Percentiles rank a stretch among this genome's conserved stretches.
Conservation (phyloP, 345 rosid genomes). For the Erodium maritimum region DNA sequence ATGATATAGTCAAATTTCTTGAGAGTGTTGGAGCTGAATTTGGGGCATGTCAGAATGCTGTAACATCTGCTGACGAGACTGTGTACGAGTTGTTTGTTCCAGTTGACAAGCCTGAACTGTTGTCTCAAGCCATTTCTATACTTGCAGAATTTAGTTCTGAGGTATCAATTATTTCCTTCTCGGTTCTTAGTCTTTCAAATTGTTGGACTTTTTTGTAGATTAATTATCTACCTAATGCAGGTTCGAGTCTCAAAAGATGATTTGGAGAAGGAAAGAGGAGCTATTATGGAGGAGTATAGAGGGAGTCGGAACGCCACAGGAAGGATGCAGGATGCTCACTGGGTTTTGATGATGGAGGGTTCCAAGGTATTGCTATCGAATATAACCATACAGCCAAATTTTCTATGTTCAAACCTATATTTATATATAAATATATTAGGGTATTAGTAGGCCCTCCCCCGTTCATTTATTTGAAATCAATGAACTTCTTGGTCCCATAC, state of each 20-base stretch:
- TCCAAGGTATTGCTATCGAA: conserved; percentile 45
- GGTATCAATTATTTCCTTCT: conserved; percentile 25
- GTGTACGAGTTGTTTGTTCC: conserved; percentile 86
- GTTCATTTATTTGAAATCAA: no score
- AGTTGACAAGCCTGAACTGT: conserved; percentile 60
- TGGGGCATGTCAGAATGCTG: conserved; percentile 92
- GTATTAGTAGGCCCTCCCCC: no score
- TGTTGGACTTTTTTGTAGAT: neutral
- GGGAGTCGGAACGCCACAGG: conserved; percentile 75
- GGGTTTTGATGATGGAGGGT: conserved; percentile 84
- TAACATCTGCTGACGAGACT: conserved; percentile 83
- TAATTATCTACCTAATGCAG: conserved; percentile 21
- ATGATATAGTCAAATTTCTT: conserved; percentile 77
- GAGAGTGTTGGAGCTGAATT: conserved; percentile 95
- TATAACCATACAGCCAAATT: no score
- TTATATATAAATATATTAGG: no score
- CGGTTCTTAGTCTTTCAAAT: neutral
- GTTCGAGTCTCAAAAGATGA: conserved; percentile 75
- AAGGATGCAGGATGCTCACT: conserved; percentile 82
- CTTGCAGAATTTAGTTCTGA: conserved; percentile 83
- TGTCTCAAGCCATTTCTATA: conserved; percentile 74
- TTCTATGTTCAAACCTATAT: neutral
- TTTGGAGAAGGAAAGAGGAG: conserved; percentile 87
- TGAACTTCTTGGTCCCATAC: no score
- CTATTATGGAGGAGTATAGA: conserved; percentile 88